These are phyloP conservation scores for Pseudocercospora fuligena DNA, from an alignment of 2,329 filamentous ascomycete genomes.

Conservation along the genomic window DNA sequence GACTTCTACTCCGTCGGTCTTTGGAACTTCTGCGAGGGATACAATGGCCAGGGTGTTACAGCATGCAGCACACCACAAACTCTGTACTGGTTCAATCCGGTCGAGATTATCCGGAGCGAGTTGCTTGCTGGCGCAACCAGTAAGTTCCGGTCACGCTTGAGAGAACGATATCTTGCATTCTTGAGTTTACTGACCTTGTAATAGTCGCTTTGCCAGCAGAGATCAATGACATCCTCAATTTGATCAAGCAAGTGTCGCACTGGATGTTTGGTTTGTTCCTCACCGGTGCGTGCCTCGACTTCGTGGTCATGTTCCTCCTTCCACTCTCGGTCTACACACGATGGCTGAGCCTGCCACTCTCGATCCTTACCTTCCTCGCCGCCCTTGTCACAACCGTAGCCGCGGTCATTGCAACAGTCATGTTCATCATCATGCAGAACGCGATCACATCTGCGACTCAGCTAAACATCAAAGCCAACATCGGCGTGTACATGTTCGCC, in stretches of 20 bases:
- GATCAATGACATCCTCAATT: constrained; percentile 72
- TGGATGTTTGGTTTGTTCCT: constrained; percentile 93
- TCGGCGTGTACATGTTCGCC: constrained; percentile 73
- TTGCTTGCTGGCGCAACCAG: constrained; percentile 80
- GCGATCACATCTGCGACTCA: constrained; percentile 72
- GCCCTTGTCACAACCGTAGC: constrained; percentile 71
- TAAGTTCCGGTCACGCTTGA: constrained; percentile 44
- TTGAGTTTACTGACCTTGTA: not conserved
- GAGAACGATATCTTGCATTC: not conserved
- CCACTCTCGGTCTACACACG: constrained; percentile 59
- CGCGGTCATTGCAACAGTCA: constrained; percentile 76
- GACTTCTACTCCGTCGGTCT: constrained; percentile 94
- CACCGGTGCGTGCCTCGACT: constrained; percentile 69
- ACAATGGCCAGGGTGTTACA: constrained; percentile 74
- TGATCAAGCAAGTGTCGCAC: constrained; percentile 75
- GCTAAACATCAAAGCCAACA: constrained; percentile 67
- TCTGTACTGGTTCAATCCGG: constrained; percentile 90
- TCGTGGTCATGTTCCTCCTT: constrained; percentile 70
- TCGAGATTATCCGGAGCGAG: constrained; percentile 78
- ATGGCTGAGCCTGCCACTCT: constrained; percentile 67
- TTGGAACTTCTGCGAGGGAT: constrained; percentile 92
- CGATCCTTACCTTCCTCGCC: constrained; percentile 69
- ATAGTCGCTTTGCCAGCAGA: constrained; percentile 75
- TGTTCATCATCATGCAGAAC: constrained; percentile 80
- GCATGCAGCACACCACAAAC: constrained; percentile 71